Percentiles rank a stretch among this genome's conserved stretches.
phyloP scores from a whole-genome alignment of 495 filamentous ascomycete species.

The Physcia stellaris region DNA sequence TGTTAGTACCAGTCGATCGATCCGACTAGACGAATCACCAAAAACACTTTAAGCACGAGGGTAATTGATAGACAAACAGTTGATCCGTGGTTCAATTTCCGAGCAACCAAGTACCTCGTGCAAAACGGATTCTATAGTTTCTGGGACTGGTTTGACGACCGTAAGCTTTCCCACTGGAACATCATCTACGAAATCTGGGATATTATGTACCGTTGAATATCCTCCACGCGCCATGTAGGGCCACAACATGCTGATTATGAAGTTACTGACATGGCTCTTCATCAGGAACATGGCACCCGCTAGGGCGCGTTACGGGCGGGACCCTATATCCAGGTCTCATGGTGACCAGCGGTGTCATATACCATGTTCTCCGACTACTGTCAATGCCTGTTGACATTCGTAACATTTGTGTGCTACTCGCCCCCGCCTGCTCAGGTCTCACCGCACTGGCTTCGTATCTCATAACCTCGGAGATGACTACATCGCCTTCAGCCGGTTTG shows the following conservation, averaged over 20 bases:
- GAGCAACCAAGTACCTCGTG: slow-evolving; percentile 94
- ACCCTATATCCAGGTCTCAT: slow-evolving; percentile 97
- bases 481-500: slow-evolving; percentile 83
- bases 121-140: slow-evolving; percentile 96
- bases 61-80: slow-evolving; percentile 39
- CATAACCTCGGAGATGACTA: slow-evolving; percentile 90
- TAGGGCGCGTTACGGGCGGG: slow-evolving; percentile 95
- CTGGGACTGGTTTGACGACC: slow-evolving; percentile 99
- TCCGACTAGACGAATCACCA: slow-evolving; percentile 5
- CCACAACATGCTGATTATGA: too few species aligned
- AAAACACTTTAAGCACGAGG: slow-evolving; percentile 14
- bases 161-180: slow-evolving; percentile 30
- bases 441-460: slow-evolving; percentile 92
- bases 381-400: slow-evolving; percentile 95
- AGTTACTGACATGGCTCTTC: too few species aligned
- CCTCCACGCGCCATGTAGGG: too few species aligned
- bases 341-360: slow-evolving; percentile 96
- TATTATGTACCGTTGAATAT: too few species aligned
- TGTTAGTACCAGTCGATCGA: slow-evolving; percentile 46
- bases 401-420: slow-evolving; percentile 95
- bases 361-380: slow-evolving; percentile 82
- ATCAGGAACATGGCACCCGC: slow-evolving; percentile 93
- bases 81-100: slow-evolving; percentile 99
- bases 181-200: too few species aligned
- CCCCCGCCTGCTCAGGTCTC: slow-evolving; percentile 88